Evolutionary conservation across 352 stramenopile genomes (phyloP).

Genomic region (Globisporangium iwayamae): DNA sequence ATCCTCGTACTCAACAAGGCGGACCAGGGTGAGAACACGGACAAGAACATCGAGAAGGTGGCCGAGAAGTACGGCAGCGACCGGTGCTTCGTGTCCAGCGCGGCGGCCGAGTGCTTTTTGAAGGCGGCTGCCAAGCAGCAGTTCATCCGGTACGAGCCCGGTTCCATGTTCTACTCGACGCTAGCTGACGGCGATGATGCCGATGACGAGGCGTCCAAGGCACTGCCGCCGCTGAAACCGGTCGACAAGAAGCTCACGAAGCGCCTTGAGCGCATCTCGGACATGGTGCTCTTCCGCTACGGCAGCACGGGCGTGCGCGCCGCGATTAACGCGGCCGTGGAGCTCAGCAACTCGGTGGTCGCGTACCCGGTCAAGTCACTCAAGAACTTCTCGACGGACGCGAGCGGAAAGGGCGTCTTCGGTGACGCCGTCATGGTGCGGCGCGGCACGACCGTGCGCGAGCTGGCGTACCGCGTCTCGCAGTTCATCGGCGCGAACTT

Average conservation of each 20-base stretch:
- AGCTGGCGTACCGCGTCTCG: slow-evolving; percentile 63
- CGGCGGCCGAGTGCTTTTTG: slow-evolving; percentile 83
- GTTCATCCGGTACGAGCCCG: slow-evolving; percentile 83
- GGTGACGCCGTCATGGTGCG: slow-evolving; percentile 74
- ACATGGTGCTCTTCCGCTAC: slow-evolving; percentile 91
- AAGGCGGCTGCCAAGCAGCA: slow-evolving; percentile 68
- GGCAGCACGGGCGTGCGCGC: slow-evolving; percentile 79
- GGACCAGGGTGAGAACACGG: slow-evolving; percentile 80
- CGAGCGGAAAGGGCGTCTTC: slow-evolving; percentile 69
- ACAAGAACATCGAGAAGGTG: slow-evolving; percentile 86
- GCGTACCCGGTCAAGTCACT: slow-evolving; percentile 86
- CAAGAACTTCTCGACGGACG: slow-evolving; percentile 78
- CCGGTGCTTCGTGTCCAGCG: slow-evolving; percentile 83
- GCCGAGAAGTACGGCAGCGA: slow-evolving; percentile 87
- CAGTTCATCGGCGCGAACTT: slow-evolving; percentile 72
- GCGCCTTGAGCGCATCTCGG: slow-evolving; percentile 82
- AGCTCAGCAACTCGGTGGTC: slow-evolving; percentile 76
- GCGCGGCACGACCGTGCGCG: slow-evolving; percentile 71
- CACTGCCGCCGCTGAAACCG: slow-evolving; percentile 45
- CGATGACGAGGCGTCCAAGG: slow-evolving; percentile 17
- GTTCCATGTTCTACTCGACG: slow-evolving; percentile 84
- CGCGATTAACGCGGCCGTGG: slow-evolving; percentile 85
- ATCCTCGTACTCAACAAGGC: slow-evolving; percentile 89
- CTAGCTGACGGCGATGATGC: slow-evolving; percentile 56
- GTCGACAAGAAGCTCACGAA: slow-evolving; percentile 77